These are phyloP conservation scores for Agaricus blazei DNA, from an alignment of 768 basidiomycete genomes.

Conservation along the genomic window DNA sequence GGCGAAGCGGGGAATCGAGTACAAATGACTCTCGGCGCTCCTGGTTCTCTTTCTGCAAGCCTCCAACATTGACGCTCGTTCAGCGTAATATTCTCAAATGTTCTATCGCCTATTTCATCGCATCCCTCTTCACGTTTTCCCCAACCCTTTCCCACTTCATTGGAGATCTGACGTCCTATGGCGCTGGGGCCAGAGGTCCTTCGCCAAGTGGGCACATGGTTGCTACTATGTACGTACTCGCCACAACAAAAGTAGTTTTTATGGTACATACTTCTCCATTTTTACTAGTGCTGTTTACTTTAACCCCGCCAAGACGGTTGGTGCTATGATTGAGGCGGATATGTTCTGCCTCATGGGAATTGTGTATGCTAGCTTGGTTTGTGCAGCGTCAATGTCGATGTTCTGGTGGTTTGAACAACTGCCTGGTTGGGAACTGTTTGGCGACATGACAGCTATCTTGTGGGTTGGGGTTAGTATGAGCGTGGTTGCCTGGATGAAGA, in stretches of 20 bases:
- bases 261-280: not conserved
- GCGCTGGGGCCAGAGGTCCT: constrained; percentile 46
- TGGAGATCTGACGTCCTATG: constrained; percentile 50
- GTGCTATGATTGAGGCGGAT: constrained; percentile 90
- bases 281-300: constrained; percentile 70
- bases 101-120: constrained; percentile 84
- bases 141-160: constrained; percentile 68
- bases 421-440: constrained; percentile 69
- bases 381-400: constrained; percentile 68
- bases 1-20: not conserved
- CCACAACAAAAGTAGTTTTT: not conserved
- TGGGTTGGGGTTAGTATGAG: constrained; percentile 88
- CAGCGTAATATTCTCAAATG: constrained; percentile 86
- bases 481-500: constrained; percentile 83
- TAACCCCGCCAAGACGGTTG: constrained; percentile 90
- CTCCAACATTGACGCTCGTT: constrained; percentile 41
- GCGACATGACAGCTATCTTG: constrained; percentile 64
- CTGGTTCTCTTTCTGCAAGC: constrained; percentile 4
- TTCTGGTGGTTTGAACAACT: constrained; percentile 75
- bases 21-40: not conserved
- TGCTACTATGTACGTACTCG: constrained; percentile 72
- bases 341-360: constrained; percentile 71
- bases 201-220: constrained; percentile 87
- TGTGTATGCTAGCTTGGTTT: constrained; percentile 67
- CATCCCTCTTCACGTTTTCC: constrained; percentile 88